Base-by-base conservation (phyloP, 371 early-diverging fungal genomes). In the Mortierella sp. region DNA sequence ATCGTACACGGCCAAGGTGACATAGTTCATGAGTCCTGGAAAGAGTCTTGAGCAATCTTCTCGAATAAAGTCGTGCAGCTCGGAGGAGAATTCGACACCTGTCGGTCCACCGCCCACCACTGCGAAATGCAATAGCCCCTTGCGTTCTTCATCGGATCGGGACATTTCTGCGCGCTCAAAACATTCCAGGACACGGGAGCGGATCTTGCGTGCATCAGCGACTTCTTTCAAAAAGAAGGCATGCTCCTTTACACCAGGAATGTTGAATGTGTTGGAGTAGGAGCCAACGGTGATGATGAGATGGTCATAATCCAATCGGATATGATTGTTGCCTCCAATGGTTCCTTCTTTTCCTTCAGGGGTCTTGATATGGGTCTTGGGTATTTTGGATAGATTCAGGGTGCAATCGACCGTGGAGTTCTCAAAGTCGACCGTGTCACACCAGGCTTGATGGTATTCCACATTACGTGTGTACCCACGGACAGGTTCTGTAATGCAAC, bases 41-140 rank as follows among this genome's bases (percentile, higher is more conserved):
- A 90, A 90, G 18, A 87, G 54, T n/a, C 85, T 80, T 26, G 83
- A 72, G 50, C 93, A 73, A 63, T 95, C 93, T 64, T 94, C 93
- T 4, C 84, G 80, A 64, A 93, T 80, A 58, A 94, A 89, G 66
- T 95, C 95, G 72, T 90, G 76, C 61, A 94, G 76, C 71, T 93
- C 94, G 7, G 90, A 87, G 1, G 91, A 86, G 65, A 91, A 91
- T 73, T 92, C 91, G 18, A 89, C 84, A 0, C 91, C 91, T 30
- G 91, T 91, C 1, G 92, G 92, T 0, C 95, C 95, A 47, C 94
- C 94, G 1, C 94, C 94, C 41, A 93, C 90, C 12, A 92, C 87
- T 2, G 92, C 95, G 82, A 96, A 92, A 61, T 93, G 91, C 60
- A 97, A 79, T 64, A 94, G 79, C 16, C 90, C 86, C n/a, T 84